Evolutionary conservation across 176 grass and related monocot genomes (phyloP).

Genomic region (Oryza brachyantha): DNA sequence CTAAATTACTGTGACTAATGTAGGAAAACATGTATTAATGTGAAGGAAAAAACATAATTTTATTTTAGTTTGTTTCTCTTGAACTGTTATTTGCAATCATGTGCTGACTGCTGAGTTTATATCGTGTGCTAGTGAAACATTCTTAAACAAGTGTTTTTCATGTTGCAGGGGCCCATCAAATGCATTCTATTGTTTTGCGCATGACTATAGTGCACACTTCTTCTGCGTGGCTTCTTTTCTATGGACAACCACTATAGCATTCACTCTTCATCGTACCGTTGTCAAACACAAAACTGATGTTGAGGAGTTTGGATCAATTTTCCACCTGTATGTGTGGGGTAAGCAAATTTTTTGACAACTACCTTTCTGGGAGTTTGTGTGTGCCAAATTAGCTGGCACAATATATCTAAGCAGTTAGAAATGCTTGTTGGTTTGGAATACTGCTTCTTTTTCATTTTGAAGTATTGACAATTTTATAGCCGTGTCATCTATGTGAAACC

Average conservation of each 20-base stretch:
- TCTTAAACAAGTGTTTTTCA: not conserved
- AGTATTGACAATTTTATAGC: not conserved
- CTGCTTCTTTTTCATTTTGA: not conserved
- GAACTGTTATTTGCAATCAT: not conserved
- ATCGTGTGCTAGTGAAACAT: constrained; percentile 9
- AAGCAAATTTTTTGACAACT: constrained; percentile 21
- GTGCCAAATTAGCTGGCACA: constrained; percentile 16
- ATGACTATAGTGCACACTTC: constrained; percentile 94
- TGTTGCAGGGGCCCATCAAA: constrained; percentile 76
- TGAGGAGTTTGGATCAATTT: constrained; percentile 88
- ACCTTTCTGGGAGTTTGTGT: constrained; percentile 8
- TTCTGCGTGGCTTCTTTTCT: constrained; percentile 94
- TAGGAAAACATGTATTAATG: not conserved
- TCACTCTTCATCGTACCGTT: constrained; percentile 93
- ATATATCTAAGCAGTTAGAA: constrained; percentile 13
- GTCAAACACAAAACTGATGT: constrained; percentile 97
- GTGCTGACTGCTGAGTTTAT: not conserved
- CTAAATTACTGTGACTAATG: not conserved
- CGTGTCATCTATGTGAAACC: not conserved
- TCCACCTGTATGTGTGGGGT: constrained; percentile 98
- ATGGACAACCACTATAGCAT: constrained; percentile 94
- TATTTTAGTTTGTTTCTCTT: constrained; percentile 2
- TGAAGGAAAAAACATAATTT: not conserved
- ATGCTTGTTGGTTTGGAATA: not conserved
- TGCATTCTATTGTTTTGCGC: constrained; percentile 90